Evolutionary conservation across 805 yeast species (phyloP).

Genomic region (Wickerhamomyces canadensis): DNA sequence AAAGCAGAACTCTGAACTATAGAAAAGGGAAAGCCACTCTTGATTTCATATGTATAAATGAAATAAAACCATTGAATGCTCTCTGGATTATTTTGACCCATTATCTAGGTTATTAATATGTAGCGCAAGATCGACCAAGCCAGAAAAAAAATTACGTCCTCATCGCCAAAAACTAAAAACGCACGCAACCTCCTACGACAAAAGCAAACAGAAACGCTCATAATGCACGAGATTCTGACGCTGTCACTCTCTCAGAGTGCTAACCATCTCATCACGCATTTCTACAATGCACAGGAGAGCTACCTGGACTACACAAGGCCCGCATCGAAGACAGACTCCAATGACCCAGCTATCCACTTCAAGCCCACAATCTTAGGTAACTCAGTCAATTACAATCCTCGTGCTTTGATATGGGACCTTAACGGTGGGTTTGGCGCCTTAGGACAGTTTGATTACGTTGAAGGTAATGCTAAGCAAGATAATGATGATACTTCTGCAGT

Average conservation of each 20-base stretch:
- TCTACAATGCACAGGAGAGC: constrained; percentile 74
- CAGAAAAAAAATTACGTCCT: too few relatives aligned
- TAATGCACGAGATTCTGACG: constrained; percentile 71
- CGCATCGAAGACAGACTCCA: constrained; percentile 9
- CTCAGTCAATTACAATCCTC: constrained; percentile 66
- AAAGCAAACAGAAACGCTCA: background rate
- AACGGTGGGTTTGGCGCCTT: constrained; percentile 72
- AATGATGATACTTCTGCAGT: constrained; percentile 9
- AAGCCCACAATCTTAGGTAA: constrained; percentile 33
- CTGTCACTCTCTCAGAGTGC: constrained; percentile 68
- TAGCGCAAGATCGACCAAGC: too few relatives aligned
- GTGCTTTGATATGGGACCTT: constrained; percentile 78
- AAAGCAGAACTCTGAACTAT: constrained; percentile 2
- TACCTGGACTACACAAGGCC: constrained; percentile 48
- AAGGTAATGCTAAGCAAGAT: constrained; percentile 1
- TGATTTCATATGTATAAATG: too few relatives aligned
- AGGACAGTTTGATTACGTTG: constrained; percentile 44
- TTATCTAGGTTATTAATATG: too few relatives aligned
- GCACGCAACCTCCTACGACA: too few relatives aligned
- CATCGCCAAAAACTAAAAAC: too few relatives aligned
- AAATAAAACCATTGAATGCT: too few relatives aligned
- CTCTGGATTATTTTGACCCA: too few relatives aligned
- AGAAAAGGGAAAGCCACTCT: too few relatives aligned
- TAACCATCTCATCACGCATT: constrained; percentile 73
- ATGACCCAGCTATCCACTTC: constrained; percentile 44